A percentile compares a stretch with the other conserved stretches of the same genome.
Evolutionary conservation across 169 alveolate genomes (phyloP).

Genomic region (Theileria annulata): DNA sequence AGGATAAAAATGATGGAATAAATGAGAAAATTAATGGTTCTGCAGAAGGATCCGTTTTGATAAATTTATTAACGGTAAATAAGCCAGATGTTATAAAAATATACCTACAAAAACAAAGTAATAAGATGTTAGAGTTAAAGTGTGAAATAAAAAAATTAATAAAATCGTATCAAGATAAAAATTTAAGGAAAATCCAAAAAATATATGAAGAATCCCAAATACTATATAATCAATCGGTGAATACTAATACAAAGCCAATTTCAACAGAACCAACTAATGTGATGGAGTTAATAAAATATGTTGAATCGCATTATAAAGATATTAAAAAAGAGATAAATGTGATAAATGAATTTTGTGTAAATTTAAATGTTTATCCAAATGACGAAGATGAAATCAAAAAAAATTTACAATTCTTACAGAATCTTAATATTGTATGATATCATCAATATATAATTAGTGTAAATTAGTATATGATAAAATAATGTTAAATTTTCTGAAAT

Average conservation of each 20-base stretch:
- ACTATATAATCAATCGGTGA: constrained; percentile 22
- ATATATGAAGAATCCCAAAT: constrained; percentile 24
- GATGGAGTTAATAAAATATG: background rate
- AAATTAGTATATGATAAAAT: constrained; percentile 6
- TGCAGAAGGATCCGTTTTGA: background rate
- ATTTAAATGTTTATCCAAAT: constrained; percentile 20
- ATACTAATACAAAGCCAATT: background rate
- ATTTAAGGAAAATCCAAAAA: constrained; percentile 41
- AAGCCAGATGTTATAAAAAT: constrained; percentile 45
- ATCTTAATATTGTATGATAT: constrained; percentile 1
- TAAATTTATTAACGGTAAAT: constrained; percentile 14
- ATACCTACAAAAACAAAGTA: constrained; percentile 49
- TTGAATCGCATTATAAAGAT: background rate
- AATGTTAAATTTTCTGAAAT: background rate
- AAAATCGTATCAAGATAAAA: background rate
- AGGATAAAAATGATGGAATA: background rate
- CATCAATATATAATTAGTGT: background rate
- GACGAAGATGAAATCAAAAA: constrained; percentile 22
- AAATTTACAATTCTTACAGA: constrained; percentile 7
- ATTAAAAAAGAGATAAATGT: constrained; percentile 8
- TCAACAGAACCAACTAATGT: background rate
- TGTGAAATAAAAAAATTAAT: constrained; percentile 28
- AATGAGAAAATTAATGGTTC: background rate
- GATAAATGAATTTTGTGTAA: constrained; percentile 19
- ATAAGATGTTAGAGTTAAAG: constrained; percentile 30